Evolutionary conservation across 2,329 filamentous ascomycete species (phyloP).

Genomic region (Colletotrichum liriopes): DNA sequence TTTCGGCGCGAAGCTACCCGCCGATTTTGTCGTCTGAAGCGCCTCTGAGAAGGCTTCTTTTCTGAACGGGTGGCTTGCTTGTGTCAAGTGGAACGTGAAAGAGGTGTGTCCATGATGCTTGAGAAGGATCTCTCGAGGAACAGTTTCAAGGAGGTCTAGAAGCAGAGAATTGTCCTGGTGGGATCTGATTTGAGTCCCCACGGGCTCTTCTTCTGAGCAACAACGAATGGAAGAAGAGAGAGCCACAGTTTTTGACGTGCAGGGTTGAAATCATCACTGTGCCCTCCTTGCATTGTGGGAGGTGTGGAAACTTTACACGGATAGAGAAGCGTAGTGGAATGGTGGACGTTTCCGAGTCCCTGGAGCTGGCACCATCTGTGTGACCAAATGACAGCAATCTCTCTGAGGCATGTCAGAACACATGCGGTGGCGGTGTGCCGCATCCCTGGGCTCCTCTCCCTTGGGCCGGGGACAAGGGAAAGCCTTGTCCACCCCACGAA

Average conservation of each 20-base stretch:
- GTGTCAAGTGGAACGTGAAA: slow-evolving; percentile 55
- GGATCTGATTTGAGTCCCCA: not conserved
- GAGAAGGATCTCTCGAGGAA: slow-evolving; percentile 35
- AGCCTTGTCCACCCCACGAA: not conserved
- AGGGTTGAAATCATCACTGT: no score
- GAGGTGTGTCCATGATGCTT: slow-evolving; percentile 46
- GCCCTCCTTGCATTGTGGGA: no score
- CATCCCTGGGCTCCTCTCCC: not conserved
- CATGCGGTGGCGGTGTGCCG: not conserved
- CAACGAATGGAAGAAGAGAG: not conserved
- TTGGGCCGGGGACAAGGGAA: slow-evolving; percentile 13
- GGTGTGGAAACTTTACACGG: not conserved
- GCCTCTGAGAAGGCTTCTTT: slow-evolving; percentile 51
- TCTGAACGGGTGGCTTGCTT: slow-evolving; percentile 52
- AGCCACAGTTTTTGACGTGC: not conserved
- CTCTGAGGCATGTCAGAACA: not conserved
- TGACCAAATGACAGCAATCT: not conserved
- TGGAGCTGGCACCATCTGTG: no score
- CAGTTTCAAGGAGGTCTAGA: slow-evolving; percentile 27
- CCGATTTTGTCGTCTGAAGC: slow-evolving; percentile 51
- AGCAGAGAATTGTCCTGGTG: not conserved
- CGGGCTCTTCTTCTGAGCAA: not conserved
- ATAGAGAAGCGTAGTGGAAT: not conserved
- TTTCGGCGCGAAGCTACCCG: slow-evolving; percentile 45
- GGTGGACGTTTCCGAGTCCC: not conserved